These are phyloP conservation scores for Lactarius hatsudake DNA, from an alignment of 768 basidiomycete species.

Conservation along the genomic window DNA sequence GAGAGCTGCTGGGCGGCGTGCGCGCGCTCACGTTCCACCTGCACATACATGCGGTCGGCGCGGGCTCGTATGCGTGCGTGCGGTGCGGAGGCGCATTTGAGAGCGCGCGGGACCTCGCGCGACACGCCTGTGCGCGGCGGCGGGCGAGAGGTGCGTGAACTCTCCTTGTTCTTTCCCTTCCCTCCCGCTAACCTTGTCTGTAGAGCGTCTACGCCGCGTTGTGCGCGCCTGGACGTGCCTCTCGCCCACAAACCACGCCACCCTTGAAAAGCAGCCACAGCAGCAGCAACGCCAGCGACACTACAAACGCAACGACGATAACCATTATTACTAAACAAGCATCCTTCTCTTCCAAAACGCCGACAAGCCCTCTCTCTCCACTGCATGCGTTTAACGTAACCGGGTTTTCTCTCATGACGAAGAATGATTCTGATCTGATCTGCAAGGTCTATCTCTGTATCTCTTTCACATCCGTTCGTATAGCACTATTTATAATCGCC, in stretches of 20 bases:
- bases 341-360: not conserved
- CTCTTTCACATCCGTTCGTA: slow-evolving; percentile 19
- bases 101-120: slow-evolving; percentile 19
- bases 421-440: slow-evolving; percentile 11
- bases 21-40: slow-evolving; percentile 26
- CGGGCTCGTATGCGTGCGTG: slow-evolving; percentile 11
- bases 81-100: slow-evolving; percentile 23
- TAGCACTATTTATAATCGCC: slow-evolving; percentile 25
- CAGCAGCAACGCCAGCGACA: not conserved
- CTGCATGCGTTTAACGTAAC: not conserved
- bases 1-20: slow-evolving; percentile 21
- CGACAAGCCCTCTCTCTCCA: not conserved
- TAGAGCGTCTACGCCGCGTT: slow-evolving; percentile 18
- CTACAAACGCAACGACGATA: slow-evolving; percentile 11
- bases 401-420: not conserved
- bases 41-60: slow-evolving; percentile 25
- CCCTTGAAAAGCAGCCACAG: not conserved
- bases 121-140: slow-evolving; percentile 22
- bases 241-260: not conserved
- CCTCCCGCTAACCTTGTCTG: not conserved
- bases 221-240: slow-evolving; percentile 23
- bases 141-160: slow-evolving; percentile 19
- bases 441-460: not conserved
- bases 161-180: not conserved
- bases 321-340: slow-evolving; percentile 8